Base-by-base conservation (phyloP, 2,329 filamentous ascomycete species). In the Paraphoma sp. region DNA sequence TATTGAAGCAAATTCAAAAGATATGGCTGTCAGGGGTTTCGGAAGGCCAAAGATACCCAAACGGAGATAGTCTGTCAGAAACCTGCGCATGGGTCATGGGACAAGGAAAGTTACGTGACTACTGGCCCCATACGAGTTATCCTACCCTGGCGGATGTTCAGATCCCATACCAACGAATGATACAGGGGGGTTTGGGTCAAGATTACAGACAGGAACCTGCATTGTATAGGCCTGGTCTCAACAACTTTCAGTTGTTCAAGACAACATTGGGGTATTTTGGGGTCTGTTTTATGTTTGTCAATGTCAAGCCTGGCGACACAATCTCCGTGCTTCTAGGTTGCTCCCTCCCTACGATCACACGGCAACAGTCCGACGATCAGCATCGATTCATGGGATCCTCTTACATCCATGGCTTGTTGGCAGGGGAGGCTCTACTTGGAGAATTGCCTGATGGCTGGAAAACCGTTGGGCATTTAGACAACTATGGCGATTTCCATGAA, bases 361-460 rank as follows among this genome's bases (percentile, higher is more conserved):
- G 50, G 10, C 17, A 46, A 12, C 18, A 17, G 17, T 6, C 4
- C n/a, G 36, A 23, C n/a, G 28, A 30, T 11, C 31, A 30, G 33
- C 12, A 53, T 18, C 16, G 18, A 2, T 47, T 53, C 14, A 29
- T 54, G 9, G 45, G 51, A 36, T 44, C n/a, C 17, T 45, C 51
- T 14, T 48, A 54, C 28, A 28, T 54, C 10, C 51, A 54, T 30
- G 51, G 51, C 23, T n/a, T 54, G 12, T 45, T 48, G 51, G 51
- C 48, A 4, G 51, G 45, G n/a, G 45, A 54, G 18, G 38, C 45
- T 4, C 45, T 54, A 1, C 51, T 54, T 16, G 51, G 51, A 10
- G 28, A 36, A 4, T 17, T 54, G 9, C 45, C 36, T 9, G 6
- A 28, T 11, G 29, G 23, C 4, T 44, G 16, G 12, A 45, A 29